Percentiles rank a stretch among this genome's conserved stretches.
These are phyloP conservation scores for Sugiyamaella floridensis DNA, from an alignment of 805 yeast genomes.

Conservation along the genomic window DNA sequence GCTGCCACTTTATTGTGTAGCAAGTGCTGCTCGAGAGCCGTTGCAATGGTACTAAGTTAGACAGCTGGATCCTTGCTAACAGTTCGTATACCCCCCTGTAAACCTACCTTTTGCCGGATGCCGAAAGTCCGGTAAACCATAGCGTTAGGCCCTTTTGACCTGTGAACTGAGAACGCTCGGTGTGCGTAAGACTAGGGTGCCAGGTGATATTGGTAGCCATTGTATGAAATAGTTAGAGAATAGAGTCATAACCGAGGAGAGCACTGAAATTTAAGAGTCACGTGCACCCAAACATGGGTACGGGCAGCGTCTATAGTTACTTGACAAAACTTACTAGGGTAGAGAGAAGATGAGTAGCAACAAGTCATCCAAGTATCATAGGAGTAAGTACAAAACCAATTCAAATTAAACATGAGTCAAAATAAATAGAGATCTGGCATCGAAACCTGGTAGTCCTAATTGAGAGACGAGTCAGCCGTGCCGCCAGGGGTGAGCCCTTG, in stretches of 20 bases:
- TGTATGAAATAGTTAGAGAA: conserved; percentile 4
- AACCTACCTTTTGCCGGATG: conserved; percentile 67
- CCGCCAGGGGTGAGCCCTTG: too few relatives aligned
- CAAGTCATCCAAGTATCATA: too few relatives aligned
- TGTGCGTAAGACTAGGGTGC: conserved; percentile 85
- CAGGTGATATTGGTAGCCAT: conserved; percentile 97
- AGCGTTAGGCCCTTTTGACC: conserved; percentile 84
- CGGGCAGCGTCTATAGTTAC: too few relatives aligned
- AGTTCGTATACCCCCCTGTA: too few relatives aligned
- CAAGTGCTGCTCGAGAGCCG: conserved; percentile 81
- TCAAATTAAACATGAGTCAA: too few relatives aligned
- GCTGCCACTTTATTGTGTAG: conserved; percentile 63
- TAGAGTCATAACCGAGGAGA: too few relatives aligned
- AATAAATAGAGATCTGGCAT: too few relatives aligned
- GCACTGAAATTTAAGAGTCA: background rate
- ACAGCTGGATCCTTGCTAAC: background rate
- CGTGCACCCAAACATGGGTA: too few relatives aligned
- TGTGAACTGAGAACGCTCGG: conserved; percentile 64
- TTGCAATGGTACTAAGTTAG: conserved; percentile 65
- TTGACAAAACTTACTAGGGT: too few relatives aligned
- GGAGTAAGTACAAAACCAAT: too few relatives aligned
- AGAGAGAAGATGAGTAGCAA: background rate
- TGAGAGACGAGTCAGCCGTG: too few relatives aligned
- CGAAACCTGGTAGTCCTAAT: too few relatives aligned
- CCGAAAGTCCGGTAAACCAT: conserved; percentile 94